Base-by-base conservation (phyloP, 495 filamentous ascomycete genomes). In the Elasticomyces elasticus region DNA sequence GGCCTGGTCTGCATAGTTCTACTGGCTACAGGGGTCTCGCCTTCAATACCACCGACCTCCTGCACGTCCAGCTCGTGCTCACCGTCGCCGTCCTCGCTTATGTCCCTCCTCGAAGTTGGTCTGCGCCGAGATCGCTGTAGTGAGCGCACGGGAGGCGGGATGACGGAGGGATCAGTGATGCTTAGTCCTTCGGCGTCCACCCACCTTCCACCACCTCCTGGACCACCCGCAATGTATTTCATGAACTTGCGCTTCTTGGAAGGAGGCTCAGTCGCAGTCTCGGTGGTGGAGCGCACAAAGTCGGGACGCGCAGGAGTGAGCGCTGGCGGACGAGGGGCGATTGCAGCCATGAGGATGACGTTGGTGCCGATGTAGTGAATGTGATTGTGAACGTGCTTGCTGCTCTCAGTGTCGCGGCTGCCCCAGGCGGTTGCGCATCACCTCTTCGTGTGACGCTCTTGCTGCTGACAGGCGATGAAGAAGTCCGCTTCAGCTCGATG, bases 1-100 rank as follows among this genome's bases (percentile, higher is more conserved):
- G 77, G 74, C 54, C 79, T 74, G 46, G 65, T 52, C 5, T 30
- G 24, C 26, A 75, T 76, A 37, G 79, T 70, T 25, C 54, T 43
- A 12, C 13, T n/a, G 5, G 20, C 17, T 15, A 23, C 35, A 15
- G 54, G 54, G 28, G 71, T 69, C 30, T 81, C 76, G 56, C 71
- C 69, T 51, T 77, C 74, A 51, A 81, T 76, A 19, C 77, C 73
- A 10, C 28, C 48, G 2, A 3, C 33, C 4, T 38, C 48, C 2
- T 3, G 20, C 42, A 17, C 20, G 2, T 23, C 20, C 15, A 27
- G 44, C 27, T 19, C 28, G 13, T 26, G 24, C 23, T 22, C 38
- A 25, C 20, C 35, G 31, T 28, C 37, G 22, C 25, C 38, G 13
- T 20, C 37, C 24, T 44, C 20, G 33, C 15, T 17, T 26, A 5